A percentile compares a stretch with the other conserved stretches of the same genome.
These are phyloP conservation scores for Tremellales sp. DNA, from an alignment of 1,284 basidiomycete species.

Conservation along the genomic window DNA sequence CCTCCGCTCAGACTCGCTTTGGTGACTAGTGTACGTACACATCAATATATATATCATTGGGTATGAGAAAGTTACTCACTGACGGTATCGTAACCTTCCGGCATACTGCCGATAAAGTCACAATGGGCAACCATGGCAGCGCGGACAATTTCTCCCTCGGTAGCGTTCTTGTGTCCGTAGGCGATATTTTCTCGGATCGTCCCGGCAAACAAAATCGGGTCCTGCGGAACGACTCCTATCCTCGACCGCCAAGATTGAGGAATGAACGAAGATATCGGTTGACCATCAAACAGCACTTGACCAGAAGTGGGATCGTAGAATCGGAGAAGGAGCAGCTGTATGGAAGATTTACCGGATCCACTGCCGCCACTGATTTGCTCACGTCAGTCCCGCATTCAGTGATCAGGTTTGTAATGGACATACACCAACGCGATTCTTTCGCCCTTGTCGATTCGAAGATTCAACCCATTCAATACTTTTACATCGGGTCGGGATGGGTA, in stretches of 20 bases:
- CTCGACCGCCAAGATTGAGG: conserved; percentile 77
- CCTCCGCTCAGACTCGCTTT: conserved; percentile 50
- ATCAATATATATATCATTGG: too few species aligned
- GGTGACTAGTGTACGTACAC: conserved; percentile 24
- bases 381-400: too few species aligned
- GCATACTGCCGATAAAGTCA: conserved; percentile 45
- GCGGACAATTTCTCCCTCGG: conserved; percentile 34
- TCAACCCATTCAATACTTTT: conserved; percentile 68
- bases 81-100: conserved; percentile 44
- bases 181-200: conserved; percentile 74
- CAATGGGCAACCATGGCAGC: conserved; percentile 44
- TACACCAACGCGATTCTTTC: conserved; percentile 50
- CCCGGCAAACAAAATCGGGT: conserved; percentile 77
- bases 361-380: conserved; percentile 37
- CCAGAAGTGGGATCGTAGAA: conserved; percentile 84
- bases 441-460: conserved; percentile 50
- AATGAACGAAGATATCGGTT: conserved; percentile 67
- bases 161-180: conserved; percentile 41
- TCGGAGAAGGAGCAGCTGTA: conserved; percentile 76
- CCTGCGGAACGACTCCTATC: conserved; percentile 58
- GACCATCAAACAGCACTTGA: conserved; percentile 69
- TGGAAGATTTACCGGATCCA: conserved; percentile 51
- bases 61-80: conserved; percentile 24
- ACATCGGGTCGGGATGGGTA: conserved; percentile 88
- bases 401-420: conserved; percentile 2